Percentiles rank a stretch among this genome's conserved stretches.
Conservation (phyloP, 2,329 filamentous ascomycete genomes). For the Claviceps arundinis region DNA sequence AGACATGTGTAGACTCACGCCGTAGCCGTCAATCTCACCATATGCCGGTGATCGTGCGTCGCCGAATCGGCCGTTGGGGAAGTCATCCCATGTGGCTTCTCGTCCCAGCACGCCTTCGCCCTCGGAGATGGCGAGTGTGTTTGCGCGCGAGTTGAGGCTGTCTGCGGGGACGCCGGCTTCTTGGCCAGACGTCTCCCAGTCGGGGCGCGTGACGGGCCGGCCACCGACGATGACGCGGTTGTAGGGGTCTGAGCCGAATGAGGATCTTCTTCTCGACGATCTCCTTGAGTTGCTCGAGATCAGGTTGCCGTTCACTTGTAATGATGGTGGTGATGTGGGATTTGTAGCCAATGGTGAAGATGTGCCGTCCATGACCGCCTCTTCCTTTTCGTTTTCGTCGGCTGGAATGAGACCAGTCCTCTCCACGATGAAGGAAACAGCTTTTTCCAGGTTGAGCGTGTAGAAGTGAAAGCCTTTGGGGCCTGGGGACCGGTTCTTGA, state of each 20-base stretch:
- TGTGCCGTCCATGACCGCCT: conserved; percentile 34
- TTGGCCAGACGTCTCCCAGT: conserved; percentile 59
- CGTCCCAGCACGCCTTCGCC: conserved; percentile 79
- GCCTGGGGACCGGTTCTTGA: conserved; percentile 41
- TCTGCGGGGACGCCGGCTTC: conserved; percentile 67
- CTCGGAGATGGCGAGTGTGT: conserved; percentile 86
- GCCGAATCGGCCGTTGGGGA: conserved; percentile 90
- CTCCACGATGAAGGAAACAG: conserved; percentile 86
- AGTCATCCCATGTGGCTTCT: conserved; percentile 98
- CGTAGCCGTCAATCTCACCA: conserved; percentile 96
- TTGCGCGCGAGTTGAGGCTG: conserved; percentile 63
- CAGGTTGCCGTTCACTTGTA: conserved; percentile 36
- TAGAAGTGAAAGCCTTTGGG: conserved; percentile 91
- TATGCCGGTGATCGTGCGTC: conserved; percentile 88
- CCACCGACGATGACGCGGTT: conserved; percentile 77
- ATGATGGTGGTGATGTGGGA: conserved; percentile 14
- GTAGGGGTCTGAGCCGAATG: conserved; percentile 69
- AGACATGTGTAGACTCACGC: conserved; percentile 85
- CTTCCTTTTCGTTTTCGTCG: conserved; percentile 34
- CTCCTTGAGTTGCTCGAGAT: conserved; percentile 21
- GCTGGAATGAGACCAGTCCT: conserved; percentile 69
- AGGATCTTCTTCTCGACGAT: conserved; percentile 52
- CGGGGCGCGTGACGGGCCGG: conserved; percentile 42
- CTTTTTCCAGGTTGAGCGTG: conserved; percentile 91
- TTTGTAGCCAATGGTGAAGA: conserved; percentile 1